Conservation (phyloP, 371 early-diverging fungal species). For the Rozella allomycis region DNA sequence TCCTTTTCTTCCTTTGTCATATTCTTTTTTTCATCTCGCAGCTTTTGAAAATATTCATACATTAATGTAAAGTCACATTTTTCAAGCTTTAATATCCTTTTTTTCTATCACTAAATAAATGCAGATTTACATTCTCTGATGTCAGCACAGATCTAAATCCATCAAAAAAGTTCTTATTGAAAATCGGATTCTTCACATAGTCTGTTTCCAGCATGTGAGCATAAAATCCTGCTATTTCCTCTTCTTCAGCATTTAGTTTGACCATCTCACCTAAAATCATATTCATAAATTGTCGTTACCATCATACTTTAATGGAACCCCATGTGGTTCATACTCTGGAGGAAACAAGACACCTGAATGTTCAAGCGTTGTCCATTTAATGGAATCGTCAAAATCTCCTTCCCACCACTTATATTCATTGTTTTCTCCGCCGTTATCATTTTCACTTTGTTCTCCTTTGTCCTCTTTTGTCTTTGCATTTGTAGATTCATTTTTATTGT, state of each 20-base stretch:
- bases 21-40: conserved; percentile 53
- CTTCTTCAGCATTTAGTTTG: conserved; percentile 52
- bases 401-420: conserved; percentile 5
- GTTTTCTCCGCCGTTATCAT: no score
- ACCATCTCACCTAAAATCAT: conserved; percentile 23
- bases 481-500: no score
- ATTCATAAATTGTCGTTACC: conserved; percentile 18
- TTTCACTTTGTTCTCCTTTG: conserved; percentile 1
- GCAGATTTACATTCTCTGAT: no score
- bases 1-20: conserved; percentile 77
- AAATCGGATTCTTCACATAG: conserved; percentile 54
- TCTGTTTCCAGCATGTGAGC: conserved; percentile 67
- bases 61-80: conserved; percentile 82
- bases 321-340: conserved; percentile 75
- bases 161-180: conserved; percentile 72
- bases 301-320: conserved; percentile 64
- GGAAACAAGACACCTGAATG: conserved; percentile 83
- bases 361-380: conserved; percentile 62
- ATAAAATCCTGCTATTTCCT: conserved; percentile 87
- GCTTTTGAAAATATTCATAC: conserved; percentile 44
- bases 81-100: conserved; percentile 39
- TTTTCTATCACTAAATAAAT: no score
- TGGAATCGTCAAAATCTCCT: background rate
- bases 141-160: conserved; percentile 42
- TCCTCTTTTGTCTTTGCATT: background rate